phyloP scores from a whole-genome alignment of 1,139 yeast species.

The Nadsonia commutata region DNA sequence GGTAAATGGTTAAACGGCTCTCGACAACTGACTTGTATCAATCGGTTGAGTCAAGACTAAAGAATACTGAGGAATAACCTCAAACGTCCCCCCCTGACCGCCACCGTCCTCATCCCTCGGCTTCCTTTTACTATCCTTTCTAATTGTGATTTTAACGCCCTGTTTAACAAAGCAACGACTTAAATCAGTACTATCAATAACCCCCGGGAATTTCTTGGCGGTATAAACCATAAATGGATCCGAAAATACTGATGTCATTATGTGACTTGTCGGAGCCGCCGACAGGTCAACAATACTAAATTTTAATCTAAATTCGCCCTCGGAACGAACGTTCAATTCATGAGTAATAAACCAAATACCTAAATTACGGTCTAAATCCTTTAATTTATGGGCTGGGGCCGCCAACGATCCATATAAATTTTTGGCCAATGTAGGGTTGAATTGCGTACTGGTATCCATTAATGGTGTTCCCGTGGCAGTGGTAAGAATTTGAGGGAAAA shows the following conservation, averaged over 20 bases:
- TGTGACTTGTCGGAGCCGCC: constrained; percentile 16
- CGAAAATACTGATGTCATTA: constrained; percentile 22
- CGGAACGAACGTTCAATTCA: constrained; percentile 30
- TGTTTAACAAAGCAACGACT: constrained; percentile 30
- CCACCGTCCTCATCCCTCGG: too few relatives aligned
- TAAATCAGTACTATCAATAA: constrained; percentile 27
- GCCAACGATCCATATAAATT: constrained; percentile 29
- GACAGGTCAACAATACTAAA: constrained; percentile 24
- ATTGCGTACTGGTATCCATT: constrained; percentile 6
- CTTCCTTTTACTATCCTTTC: constrained; percentile 13
- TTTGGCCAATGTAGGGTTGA: constrained; percentile 16
- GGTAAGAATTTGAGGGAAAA: too few relatives aligned
- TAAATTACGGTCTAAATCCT: constrained; percentile 22
- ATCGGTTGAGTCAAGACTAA: too few relatives aligned
- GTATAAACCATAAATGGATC: constrained; percentile 26
- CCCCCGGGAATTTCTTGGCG: constrained; percentile 33
- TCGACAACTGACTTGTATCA: too few relatives aligned
- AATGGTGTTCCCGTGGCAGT: too few relatives aligned
- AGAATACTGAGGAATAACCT: too few relatives aligned
- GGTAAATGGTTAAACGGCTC: too few relatives aligned
- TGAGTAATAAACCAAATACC: constrained; percentile 32
- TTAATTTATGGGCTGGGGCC: constrained; percentile 27
- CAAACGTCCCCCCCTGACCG: too few relatives aligned
- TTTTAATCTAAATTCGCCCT: constrained; percentile 28
- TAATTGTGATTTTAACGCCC: constrained; percentile 30